These are phyloP conservation scores for Rhodotorula glutinis DNA, from an alignment of 1,284 basidiomycete genomes.

Conservation along the genomic window DNA sequence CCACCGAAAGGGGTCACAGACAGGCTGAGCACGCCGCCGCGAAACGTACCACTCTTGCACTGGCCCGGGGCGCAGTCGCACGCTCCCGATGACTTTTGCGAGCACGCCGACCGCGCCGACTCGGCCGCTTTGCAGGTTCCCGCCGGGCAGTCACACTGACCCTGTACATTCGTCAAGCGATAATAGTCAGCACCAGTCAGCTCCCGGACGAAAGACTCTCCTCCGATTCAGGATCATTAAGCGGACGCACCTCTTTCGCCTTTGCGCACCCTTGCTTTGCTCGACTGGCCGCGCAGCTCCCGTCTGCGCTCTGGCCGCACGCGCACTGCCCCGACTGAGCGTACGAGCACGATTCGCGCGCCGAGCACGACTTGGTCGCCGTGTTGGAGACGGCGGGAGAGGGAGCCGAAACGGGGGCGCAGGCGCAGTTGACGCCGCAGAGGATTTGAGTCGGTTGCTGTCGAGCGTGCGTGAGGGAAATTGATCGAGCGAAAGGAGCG, in stretches of 20 bases:
- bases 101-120: constrained; percentile 7
- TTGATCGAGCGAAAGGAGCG: not conserved
- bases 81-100: not conserved
- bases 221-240: too few species aligned
- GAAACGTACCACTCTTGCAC: constrained; percentile 14
- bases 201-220: too few species aligned
- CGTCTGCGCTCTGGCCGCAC: not conserved
- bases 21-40: not conserved
- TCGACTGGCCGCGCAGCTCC: too few species aligned
- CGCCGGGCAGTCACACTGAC: constrained; percentile 13
- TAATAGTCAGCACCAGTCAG: too few species aligned
- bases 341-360: constrained; percentile 13
- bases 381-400: not conserved
- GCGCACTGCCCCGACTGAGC: constrained; percentile 14
- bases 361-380: constrained; percentile 6
- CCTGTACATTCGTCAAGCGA: not conserved
- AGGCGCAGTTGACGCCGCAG: constrained; percentile 18
- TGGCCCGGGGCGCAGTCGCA: constrained; percentile 19
- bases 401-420: constrained; percentile 12
- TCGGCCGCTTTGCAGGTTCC: constrained; percentile 21
- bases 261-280: constrained; percentile 16
- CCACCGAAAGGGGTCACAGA: too few species aligned
- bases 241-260: constrained; percentile 9
- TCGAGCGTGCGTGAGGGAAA: too few species aligned
- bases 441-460: not conserved